Evolutionary conservation across 83 land plant genomes (phyloP), one percentile per base, ranked within the genome.

Genomic region (Thuja plicata): DNA sequence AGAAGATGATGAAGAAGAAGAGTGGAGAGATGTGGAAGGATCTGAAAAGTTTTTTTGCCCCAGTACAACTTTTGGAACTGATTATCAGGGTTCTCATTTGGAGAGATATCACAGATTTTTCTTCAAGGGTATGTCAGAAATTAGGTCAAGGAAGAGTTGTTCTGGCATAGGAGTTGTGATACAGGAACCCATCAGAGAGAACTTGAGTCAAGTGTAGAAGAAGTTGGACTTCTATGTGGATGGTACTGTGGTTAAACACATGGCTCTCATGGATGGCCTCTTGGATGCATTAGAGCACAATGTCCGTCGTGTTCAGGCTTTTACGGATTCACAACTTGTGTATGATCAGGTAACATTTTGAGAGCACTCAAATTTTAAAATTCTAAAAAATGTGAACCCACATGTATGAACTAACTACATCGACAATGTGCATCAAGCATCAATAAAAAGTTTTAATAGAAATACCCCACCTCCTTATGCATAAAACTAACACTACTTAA

Each of bases 201-300:
- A 92, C 34, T n/a, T 70, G 55, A 50, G 92, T 19, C 90, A 88
- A 48, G 91, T 93, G 57, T 95, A 95, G 91, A 95, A 95, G 85
- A 95, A 90, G 88, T 91, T 95, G 84, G 96, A 93, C 87, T 95
- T 95, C 54, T 91, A 89, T 87, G 96, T 92, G 15, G 94, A 95
- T 40, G 94, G 92, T 35, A 43, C 88, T 0, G 93, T 95, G 55
- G 95, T 92, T 11, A 93, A 95, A 76, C 93, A 90, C 88, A 85
- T 95, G 46, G 96, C 96, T 83, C 86, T 95, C 79, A 88, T 95
- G 93, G 95, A 93, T 91, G 96, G 96, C n/a, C 87, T 95, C 38
- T 38, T 88, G 30, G 94, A 85, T 78, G 95, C 95, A 16, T 41
- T 76, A 76, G 41, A 90, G 88, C 89, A 88, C 79, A 88, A 89